Evolutionary conservation across 2,329 filamentous ascomycete genomes (phyloP).

Genomic region (Ascochyta koolunga): DNA sequence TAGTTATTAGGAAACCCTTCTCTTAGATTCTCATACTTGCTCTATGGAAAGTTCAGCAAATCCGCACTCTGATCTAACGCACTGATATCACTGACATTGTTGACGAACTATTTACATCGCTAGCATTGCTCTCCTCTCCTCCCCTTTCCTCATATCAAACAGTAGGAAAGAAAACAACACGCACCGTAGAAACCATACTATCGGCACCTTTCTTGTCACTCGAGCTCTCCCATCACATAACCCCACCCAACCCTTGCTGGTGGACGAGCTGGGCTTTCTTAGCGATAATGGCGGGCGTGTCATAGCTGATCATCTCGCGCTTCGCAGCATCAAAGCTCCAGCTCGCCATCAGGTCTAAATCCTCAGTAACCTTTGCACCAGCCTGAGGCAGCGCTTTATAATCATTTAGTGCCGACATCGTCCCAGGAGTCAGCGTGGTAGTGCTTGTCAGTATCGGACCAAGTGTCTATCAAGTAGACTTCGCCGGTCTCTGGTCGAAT

Average conservation of each 20-base stretch:
- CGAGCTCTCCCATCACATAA: too few species aligned
- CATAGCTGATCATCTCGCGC: conserved; percentile 37
- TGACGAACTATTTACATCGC: too few species aligned
- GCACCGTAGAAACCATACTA: too few species aligned
- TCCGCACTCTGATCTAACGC: conserved; percentile 62
- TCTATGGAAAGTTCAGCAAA: conserved; percentile 66
- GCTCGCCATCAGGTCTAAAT: conserved; percentile 28
- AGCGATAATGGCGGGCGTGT: conserved; percentile 38
- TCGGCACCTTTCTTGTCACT: too few species aligned
- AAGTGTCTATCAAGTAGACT: conserved; percentile 44
- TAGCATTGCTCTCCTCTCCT: too few species aligned
- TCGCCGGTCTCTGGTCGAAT: conserved; percentile 45
- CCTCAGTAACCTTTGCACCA: conserved; percentile 11
- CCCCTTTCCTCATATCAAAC: too few species aligned
- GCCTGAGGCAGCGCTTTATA: too few species aligned
- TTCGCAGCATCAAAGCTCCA: conserved; percentile 37
- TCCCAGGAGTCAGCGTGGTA: conserved; percentile 47
- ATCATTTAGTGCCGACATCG: conserved; percentile 41
- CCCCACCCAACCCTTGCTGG: too few species aligned
- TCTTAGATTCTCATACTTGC: conserved; percentile 71
- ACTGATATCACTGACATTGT: conserved; percentile 44
- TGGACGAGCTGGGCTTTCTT: conserved; percentile 25
- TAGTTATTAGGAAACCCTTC: too few species aligned
- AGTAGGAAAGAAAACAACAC: too few species aligned
- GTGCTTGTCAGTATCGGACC: conserved; percentile 45